Base-by-base conservation (phyloP, 2,329 filamentous ascomycete species). In the Colletotrichum musae region DNA sequence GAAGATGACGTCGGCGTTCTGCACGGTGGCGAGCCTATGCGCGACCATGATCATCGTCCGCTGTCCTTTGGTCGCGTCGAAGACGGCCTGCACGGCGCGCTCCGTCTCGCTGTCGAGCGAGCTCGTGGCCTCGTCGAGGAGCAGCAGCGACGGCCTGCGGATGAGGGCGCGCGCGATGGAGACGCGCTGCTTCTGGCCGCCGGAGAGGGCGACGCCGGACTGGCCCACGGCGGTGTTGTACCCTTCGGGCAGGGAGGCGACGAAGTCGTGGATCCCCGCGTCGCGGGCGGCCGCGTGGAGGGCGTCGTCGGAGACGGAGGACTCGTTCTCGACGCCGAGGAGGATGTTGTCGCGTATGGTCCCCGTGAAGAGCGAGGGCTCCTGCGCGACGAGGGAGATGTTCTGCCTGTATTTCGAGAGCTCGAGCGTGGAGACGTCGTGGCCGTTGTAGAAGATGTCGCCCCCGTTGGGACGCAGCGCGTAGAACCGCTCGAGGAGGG, bases 181-280 rank as follows among this genome's bases (percentile, higher is more conserved):
- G 16, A 89, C 75, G 5, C 88, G 82, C 75, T 90, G 88, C 36
- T 86, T 85, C 75, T 89, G 87, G 1, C 88, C 88, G 26, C 87
- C 87, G 0, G 83, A 86, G 5, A 89, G 47, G 1, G 68, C 58
- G 12, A 70, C 64, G 6, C 64, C 68, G 2, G 64, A 47, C n/a
- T 62, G 56, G 26, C 68, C 68, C 15, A 70, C 68, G 6, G 48
- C 43, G 2, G 68, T 70, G 47, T 68, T 68, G 78, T 94, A 95
- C 1, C 92, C 91, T 0, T 86, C 79, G 7, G 92, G 88, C 0
- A 97, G 85, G 9, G 87, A 89, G 28, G 80, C 77, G 69, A 96
- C 88, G 77, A 95, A 95, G 1, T 92, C 89, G 73, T 93, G 87
- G 70, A 95, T 91, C 0, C 90, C 88, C 0, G 88, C 88, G 41